Conservation (phyloP, 2,329 filamentous ascomycete genomes). For the Phialophora verrucosa region DNA sequence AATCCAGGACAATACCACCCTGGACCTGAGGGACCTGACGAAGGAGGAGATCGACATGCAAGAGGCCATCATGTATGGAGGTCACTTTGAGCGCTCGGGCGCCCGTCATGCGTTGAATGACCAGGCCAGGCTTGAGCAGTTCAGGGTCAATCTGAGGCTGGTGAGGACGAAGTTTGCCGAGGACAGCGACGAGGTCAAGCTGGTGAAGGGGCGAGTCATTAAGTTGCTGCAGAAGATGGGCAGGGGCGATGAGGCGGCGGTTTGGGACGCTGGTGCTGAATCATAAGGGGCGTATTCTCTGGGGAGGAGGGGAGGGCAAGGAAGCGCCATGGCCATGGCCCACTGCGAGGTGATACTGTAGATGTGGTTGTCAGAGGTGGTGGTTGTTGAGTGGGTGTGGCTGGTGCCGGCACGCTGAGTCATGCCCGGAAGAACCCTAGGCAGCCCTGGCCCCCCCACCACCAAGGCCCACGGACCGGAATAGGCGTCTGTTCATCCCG, state of each 20-base stretch:
- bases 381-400: too few species aligned
- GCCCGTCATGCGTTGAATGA: constrained; percentile 20
- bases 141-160: constrained; percentile 17
- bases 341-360: too few species aligned
- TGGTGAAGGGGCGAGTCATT: constrained; percentile 16
- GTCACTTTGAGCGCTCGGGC: constrained; percentile 26
- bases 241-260: neutral
- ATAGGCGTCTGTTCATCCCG: neutral
- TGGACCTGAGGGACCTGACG: constrained; percentile 14
- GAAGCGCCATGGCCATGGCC: neutral
- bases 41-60: constrained; percentile 28
- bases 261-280: neutral
- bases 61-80: constrained; percentile 28
- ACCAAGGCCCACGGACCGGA: neutral
- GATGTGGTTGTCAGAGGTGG: neutral
- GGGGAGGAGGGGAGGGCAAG: neutral
- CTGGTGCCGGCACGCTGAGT: neutral
- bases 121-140: constrained; percentile 1
- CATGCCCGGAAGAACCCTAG: neutral
- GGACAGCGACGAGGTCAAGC: constrained; percentile 21
- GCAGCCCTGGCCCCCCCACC: too few species aligned
- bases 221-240: constrained; percentile 20
- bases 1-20: constrained; percentile 18
- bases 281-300: neutral
- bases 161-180: constrained; percentile 19